A percentile compares a stretch with the other conserved stretches of the same genome.
phyloP scores from a whole-genome alignment of 2,329 filamentous ascomycete genomes.

The Cryphonectria japonica region DNA sequence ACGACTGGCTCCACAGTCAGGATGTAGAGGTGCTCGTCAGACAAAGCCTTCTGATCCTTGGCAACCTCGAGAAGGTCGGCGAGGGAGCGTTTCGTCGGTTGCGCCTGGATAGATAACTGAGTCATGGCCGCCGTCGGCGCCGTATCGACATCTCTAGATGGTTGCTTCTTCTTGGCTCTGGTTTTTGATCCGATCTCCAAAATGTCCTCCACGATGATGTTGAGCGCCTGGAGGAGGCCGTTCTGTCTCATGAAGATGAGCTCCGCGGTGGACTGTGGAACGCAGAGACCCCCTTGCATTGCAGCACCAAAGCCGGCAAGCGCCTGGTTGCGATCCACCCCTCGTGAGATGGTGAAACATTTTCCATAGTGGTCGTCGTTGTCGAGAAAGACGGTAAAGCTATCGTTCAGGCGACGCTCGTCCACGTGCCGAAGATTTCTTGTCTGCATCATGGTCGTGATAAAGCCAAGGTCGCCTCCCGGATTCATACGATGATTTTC shows the following conservation, averaged over 20 bases:
- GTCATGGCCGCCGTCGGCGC: constrained; percentile 38
- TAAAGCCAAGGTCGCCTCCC: constrained; percentile 5
- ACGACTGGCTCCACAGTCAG: constrained; percentile 40
- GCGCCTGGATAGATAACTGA: constrained; percentile 38
- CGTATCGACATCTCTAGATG: constrained; percentile 39
- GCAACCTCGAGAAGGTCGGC: constrained; percentile 38
- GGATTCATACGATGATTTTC: neutral
- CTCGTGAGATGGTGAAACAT: constrained; percentile 36
- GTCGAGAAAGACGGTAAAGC: constrained; percentile 46
- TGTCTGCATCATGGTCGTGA: constrained; percentile 33
- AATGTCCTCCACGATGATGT: constrained; percentile 48
- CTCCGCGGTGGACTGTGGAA: constrained; percentile 39
- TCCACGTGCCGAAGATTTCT: constrained; percentile 39
- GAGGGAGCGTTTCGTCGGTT: constrained; percentile 37
- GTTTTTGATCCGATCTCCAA: constrained; percentile 43
- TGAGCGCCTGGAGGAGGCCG: constrained; percentile 43
- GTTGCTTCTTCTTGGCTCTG: constrained; percentile 32
- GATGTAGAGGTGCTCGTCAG: constrained; percentile 43
- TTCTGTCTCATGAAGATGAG: constrained; percentile 47
- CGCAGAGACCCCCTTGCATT: constrained; percentile 32
- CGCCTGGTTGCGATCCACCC: constrained; percentile 30
- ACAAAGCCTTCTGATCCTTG: constrained; percentile 38
- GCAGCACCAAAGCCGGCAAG: constrained; percentile 34
- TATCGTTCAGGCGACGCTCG: constrained; percentile 33
- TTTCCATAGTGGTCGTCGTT: constrained; percentile 46